Percentiles rank a stretch among this genome's conserved stretches.
These are phyloP conservation scores for Volvox reticuliferus DNA, from an alignment of 139 green algal species.

Conservation along the genomic window DNA sequence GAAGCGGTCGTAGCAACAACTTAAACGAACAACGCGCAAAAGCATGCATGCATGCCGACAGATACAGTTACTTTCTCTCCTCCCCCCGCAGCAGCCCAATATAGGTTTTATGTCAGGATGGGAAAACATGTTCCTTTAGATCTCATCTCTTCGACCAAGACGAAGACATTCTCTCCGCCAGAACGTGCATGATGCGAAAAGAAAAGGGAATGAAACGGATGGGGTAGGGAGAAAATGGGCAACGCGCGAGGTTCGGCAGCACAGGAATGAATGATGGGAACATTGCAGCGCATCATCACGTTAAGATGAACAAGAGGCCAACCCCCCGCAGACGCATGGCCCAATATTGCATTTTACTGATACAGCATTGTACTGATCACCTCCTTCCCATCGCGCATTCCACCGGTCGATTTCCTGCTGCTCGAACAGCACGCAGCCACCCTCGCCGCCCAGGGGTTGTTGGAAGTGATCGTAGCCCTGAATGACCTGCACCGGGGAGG, in stretches of 20 bases:
- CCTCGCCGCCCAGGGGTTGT: neutral
- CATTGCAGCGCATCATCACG: neutral
- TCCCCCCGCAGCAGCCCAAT: neutral
- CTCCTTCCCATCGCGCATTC: constrained; percentile 44
- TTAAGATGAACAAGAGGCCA: neutral
- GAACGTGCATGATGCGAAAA: no score
- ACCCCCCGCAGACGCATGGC: neutral
- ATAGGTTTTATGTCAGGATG: neutral
- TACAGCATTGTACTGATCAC: neutral
- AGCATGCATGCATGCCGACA: neutral
- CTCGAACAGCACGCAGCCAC: constrained; percentile 70
- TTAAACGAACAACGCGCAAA: neutral
- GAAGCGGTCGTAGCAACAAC: neutral
- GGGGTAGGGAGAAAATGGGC: no score
- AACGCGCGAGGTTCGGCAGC: no score
- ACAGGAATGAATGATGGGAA: no score
- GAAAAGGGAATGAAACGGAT: no score
- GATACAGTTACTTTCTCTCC: neutral
- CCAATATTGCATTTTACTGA: neutral
- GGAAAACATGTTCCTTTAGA: no score
- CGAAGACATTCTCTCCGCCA: no score
- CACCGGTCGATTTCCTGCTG: constrained; percentile 75
- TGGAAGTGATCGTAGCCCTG: constrained; percentile 60
- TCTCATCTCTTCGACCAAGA: no score
- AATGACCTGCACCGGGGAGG: constrained; percentile 16